Evolutionary conservation across 176 grass and related monocot genomes (phyloP).

Genomic region (Sorghum bicolor): DNA sequence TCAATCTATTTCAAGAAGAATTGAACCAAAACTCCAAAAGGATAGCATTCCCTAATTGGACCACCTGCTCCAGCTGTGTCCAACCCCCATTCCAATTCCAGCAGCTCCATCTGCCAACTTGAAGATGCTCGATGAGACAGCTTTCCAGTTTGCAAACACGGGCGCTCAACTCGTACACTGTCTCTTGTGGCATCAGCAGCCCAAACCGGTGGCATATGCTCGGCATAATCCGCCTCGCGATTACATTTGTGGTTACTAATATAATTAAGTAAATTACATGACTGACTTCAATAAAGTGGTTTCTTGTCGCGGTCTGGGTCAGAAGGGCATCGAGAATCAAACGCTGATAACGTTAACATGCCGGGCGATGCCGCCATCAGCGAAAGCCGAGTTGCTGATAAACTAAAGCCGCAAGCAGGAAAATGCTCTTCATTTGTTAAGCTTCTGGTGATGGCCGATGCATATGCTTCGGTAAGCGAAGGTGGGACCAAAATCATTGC

Average conservation of each 20-base stretch:
- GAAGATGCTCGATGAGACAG: neutral
- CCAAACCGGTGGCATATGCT: slow-evolving; percentile 11
- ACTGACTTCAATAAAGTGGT: slow-evolving; percentile 30
- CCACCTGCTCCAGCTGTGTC: neutral
- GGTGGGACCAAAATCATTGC: slow-evolving; percentile 2
- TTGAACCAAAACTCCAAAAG: no score
- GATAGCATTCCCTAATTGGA: neutral
- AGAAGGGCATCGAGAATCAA: slow-evolving; percentile 14
- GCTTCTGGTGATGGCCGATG: neutral
- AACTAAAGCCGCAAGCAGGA: neutral
- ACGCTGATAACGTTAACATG: slow-evolving; percentile 23
- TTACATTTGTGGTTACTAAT: neutral
- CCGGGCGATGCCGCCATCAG: slow-evolving; percentile 26
- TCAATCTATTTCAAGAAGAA: neutral
- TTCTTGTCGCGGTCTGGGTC: slow-evolving; percentile 28
- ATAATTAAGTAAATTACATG: neutral
- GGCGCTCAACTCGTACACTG: neutral
- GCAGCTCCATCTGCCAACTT: neutral
- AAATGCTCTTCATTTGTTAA: slow-evolving; percentile 19
- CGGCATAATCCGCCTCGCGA: neutral
- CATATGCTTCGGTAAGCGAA: slow-evolving; percentile 4
- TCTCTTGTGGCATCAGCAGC: neutral
- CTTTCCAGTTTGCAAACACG: slow-evolving; percentile 1
- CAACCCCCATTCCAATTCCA: slow-evolving; percentile 1
- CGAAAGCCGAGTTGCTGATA: slow-evolving; percentile 12